Percentiles rank a stretch among this genome's conserved stretches.
These are phyloP conservation scores for Aspergillus pseudonomiae DNA, from an alignment of 2,329 filamentous ascomycete species.

Conservation along the genomic window DNA sequence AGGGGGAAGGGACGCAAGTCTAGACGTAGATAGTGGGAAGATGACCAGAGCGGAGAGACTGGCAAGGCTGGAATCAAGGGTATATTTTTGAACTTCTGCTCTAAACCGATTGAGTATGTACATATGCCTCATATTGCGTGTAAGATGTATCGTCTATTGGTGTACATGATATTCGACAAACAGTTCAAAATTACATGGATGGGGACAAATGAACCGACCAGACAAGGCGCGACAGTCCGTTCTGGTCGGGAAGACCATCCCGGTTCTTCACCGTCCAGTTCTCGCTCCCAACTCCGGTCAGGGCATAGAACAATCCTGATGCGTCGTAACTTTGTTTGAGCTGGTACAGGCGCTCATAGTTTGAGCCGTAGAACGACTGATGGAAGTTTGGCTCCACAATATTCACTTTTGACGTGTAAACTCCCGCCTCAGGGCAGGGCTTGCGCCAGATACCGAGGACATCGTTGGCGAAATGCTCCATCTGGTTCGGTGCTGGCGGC, in stretches of 20 bases:
- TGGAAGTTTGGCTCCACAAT: slow-evolving; percentile 41
- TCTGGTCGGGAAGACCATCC: slow-evolving; percentile 31
- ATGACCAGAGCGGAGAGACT: slow-evolving; percentile 6
- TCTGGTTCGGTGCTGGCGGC: slow-evolving; percentile 6
- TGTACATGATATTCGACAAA: neutral
- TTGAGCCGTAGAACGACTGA: slow-evolving; percentile 33
- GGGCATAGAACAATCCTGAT: slow-evolving; percentile 51
- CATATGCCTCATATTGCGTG: neutral
- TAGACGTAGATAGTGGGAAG: neutral
- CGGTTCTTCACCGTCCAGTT: slow-evolving; percentile 47
- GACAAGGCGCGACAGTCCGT: slow-evolving; percentile 48
- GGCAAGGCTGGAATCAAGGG: neutral
- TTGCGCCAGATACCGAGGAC: slow-evolving; percentile 28
- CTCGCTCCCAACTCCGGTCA: slow-evolving; percentile 57
- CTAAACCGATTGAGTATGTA: neutral
- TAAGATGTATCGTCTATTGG: neutral
- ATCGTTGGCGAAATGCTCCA: slow-evolving; percentile 26
- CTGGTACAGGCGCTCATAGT: slow-evolving; percentile 29
- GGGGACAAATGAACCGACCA: neutral
- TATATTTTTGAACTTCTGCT: slow-evolving; percentile 7
- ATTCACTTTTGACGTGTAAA: slow-evolving; percentile 54
- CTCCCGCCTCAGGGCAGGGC: slow-evolving; percentile 28
- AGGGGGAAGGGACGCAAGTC: neutral
- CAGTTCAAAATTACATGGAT: neutral
- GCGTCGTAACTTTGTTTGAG: slow-evolving; percentile 60